Evolutionary conservation across 345 rosid genomes (phyloP), one percentile per base, ranked within the genome.

Genomic region (Heritiera littoralis): DNA sequence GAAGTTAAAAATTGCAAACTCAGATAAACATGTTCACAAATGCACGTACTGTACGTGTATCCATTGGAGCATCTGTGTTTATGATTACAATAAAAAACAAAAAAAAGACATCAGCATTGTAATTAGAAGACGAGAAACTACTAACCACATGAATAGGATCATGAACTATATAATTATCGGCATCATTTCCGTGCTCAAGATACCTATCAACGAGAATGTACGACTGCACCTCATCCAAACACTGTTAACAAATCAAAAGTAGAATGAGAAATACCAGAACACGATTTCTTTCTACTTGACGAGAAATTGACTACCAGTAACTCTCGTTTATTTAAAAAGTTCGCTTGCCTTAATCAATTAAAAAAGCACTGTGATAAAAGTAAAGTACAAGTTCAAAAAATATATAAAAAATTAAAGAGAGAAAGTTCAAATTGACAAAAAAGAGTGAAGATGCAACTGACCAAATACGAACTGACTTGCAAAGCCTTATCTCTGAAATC

Each of bases 171-270:
- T 89, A 85, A 82, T 88, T 89, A 72, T 80, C 69, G 32, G 89
- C 85, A 58, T 75, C 77, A 66, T 66, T 75, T 15, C 73, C 84
- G 46, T 71, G 80, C 80, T 89, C 89, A 23, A 67, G 54, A 70
- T 80, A 89, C 85, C 99, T 88, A 82, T 92, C 94, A 67, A 91
- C 90, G 10, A 95, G 89, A 81, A 93, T 92, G 82, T 94, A 95
- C 0, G 95, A 85, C 69, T 95, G 95, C 85, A 95, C 91, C 86
- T 92, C 97, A 87, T 93, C 99, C 78, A 95, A 90, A 81, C 80
- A 84, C 98, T 95, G 89, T 86, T 75, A 81, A 66, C 28, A 60
- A 55, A 40, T 45, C 15, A 52, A 74, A 11, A 74, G 13, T 40
- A 23, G 9, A 23, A 78, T 69, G 8, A 9, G 43, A 66, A 51